Percentiles rank a stretch among this genome's conserved stretches.
Evolutionary conservation across 1,284 basidiomycete genomes (phyloP).

Genomic region (Sporisorium scitamineum): DNA sequence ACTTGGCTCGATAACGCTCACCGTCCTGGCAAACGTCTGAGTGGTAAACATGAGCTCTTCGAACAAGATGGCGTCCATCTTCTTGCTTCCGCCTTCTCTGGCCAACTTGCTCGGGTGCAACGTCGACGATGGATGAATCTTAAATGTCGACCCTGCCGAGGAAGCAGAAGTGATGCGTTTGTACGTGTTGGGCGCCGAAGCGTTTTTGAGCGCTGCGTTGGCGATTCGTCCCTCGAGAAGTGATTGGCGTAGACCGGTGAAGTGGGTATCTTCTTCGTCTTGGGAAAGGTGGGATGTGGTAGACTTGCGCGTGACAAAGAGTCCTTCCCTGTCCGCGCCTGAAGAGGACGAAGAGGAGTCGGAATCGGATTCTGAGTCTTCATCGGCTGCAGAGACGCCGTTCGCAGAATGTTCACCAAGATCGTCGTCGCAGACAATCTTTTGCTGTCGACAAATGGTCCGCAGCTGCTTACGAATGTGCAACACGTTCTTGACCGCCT

Average conservation of each 20-base stretch:
- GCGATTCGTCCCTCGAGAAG: conserved; percentile 52
- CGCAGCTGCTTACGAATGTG: conserved; percentile 62
- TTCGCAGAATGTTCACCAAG: conserved; percentile 3
- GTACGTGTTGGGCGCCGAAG: conserved; percentile 52
- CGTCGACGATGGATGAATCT: conserved; percentile 62
- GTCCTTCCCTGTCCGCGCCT: conserved; percentile 9
- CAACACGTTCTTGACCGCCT: conserved; percentile 58
- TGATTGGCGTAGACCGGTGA: conserved; percentile 46
- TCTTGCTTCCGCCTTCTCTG: conserved; percentile 16
- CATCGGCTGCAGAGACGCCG: neutral
- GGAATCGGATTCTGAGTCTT: conserved; percentile 10
- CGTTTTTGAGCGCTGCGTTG: conserved; percentile 56
- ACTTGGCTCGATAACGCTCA: conserved; percentile 60
- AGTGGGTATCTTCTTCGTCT: conserved; percentile 39
- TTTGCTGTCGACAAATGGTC: conserved; percentile 56
- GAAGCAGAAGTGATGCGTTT: conserved; percentile 41
- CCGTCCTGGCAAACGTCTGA: conserved; percentile 62
- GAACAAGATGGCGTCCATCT: conserved; percentile 59
- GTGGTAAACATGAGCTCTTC: conserved; percentile 68
- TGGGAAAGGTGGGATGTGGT: neutral
- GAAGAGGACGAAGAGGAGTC: neutral
- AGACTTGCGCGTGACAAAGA: conserved; percentile 36
- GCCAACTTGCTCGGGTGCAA: conserved; percentile 49
- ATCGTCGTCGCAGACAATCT: conserved; percentile 61
- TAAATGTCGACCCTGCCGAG: conserved; percentile 45